phyloP scores from a whole-genome alignment of 2,329 filamentous ascomycete species.

The Lasiodiplodia hormozganensis region DNA sequence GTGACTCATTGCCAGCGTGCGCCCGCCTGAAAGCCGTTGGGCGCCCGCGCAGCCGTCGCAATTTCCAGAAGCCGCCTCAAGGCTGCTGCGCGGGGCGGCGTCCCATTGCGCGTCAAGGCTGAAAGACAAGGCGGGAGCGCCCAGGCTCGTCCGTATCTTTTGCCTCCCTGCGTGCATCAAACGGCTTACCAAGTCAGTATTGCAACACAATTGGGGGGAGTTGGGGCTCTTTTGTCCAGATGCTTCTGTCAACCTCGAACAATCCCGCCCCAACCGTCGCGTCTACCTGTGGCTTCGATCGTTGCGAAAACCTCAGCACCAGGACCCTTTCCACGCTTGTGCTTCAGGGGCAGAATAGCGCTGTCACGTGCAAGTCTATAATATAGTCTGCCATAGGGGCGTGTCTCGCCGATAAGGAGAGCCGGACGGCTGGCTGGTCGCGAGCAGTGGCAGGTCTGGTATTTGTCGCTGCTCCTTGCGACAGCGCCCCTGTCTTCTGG shows the following conservation, averaged over 20 bases:
- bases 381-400: constrained; percentile 3
- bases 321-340: background rate
- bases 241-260: background rate
- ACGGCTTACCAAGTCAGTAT: constrained; percentile 17
- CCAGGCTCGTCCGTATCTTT: constrained; percentile 17
- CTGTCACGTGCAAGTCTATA: constrained; percentile 21
- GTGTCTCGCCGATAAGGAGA: constrained; percentile 9
- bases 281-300: background rate
- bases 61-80: background rate
- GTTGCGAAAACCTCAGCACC: constrained; percentile 3
- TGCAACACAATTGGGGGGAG: background rate
- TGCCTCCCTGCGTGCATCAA: constrained; percentile 25
- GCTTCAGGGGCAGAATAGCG: constrained; percentile 26
- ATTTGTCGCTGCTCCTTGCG: background rate
- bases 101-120: background rate
- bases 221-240: background rate
- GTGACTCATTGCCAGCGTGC: constrained; percentile 20
- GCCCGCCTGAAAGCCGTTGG: constrained; percentile 11
- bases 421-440: constrained; percentile 5
- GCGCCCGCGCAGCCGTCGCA: constrained; percentile 11
- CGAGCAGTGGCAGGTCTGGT: background rate
- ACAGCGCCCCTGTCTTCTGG: constrained; percentile 1
- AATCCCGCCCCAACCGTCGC: background rate
- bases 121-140: constrained; percentile 11
- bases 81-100: too few relatives aligned